These are phyloP conservation scores for Hypoxylon rubiginosum DNA, from an alignment of 2,329 filamentous ascomycete genomes.

Conservation along the genomic window DNA sequence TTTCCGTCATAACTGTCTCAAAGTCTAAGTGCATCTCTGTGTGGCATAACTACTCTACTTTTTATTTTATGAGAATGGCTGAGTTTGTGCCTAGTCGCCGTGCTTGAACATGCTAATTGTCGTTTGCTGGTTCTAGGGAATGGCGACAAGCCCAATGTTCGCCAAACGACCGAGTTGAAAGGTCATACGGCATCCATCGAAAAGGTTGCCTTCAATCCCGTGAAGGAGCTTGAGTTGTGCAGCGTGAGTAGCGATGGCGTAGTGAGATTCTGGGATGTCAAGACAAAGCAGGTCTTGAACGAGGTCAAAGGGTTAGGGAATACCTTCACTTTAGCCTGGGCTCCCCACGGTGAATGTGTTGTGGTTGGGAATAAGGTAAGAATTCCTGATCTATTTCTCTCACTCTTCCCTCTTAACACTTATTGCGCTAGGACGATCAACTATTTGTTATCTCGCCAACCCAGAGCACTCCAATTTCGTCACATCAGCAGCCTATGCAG, in stretches of 20 bases:
- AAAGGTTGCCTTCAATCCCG: conserved; percentile 82
- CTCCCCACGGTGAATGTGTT: conserved; percentile 76
- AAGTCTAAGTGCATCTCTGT: neutral
- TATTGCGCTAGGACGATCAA: conserved; percentile 66
- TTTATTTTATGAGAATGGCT: neutral
- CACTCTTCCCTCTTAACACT: neutral
- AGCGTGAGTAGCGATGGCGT: conserved; percentile 81
- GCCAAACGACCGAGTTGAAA: conserved; percentile 81
- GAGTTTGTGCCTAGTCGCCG: neutral
- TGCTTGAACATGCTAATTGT: conserved; percentile 12
- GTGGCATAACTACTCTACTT: neutral
- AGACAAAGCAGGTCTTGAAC: conserved; percentile 77
- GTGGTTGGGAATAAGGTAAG: conserved; percentile 79
- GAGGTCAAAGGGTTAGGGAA: conserved; percentile 76
- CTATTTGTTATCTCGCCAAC: conserved; percentile 74
- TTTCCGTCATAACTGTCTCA: neutral
- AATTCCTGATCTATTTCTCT: neutral
- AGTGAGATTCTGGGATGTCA: conserved; percentile 84
- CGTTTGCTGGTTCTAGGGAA: conserved; percentile 67
- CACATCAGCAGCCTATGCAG: conserved; percentile 72
- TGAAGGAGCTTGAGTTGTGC: conserved; percentile 81
- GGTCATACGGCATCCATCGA: conserved; percentile 76
- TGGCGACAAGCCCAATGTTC: conserved; percentile 79
- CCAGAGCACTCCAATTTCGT: conserved; percentile 66
- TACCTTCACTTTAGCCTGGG: conserved; percentile 80